These are phyloP conservation scores for Pseudofabraea citricarpa DNA, from an alignment of 2,329 filamentous ascomycete genomes.

Conservation along the genomic window DNA sequence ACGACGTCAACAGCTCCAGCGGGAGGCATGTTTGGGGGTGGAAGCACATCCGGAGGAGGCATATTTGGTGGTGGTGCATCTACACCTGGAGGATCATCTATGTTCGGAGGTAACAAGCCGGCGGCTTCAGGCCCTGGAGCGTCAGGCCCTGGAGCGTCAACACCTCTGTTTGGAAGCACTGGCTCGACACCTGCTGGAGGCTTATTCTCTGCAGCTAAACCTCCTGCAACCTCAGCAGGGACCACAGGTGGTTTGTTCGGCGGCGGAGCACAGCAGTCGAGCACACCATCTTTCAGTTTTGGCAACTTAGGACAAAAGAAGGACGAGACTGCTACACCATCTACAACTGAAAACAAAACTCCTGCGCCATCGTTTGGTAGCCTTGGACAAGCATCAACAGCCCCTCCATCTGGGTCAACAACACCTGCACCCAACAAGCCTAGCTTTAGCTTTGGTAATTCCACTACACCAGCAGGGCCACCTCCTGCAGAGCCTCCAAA, in stretches of 20 bases:
- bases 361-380: conserved; percentile 7
- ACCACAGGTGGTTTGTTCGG: conserved; percentile 19
- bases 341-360: conserved; percentile 3
- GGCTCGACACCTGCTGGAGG: conserved; percentile 4
- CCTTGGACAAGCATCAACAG: conserved; percentile 8
- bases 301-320: conserved; percentile 10
- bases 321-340: conserved; percentile 4
- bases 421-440: conserved; percentile 21
- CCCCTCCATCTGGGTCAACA: conserved; percentile 19
- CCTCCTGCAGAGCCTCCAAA: conserved; percentile 21
- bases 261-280: conserved; percentile 20
- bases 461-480: conserved; percentile 28
- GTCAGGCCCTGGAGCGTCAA: neutral
- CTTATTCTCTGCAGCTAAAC: conserved; percentile 12
- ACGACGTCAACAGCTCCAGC: conserved; percentile 13
- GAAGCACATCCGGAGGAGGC: conserved; percentile 10
- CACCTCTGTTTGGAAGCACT: neutral
- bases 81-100: conserved; percentile 5
- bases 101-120: conserved; percentile 5
- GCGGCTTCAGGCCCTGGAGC: neutral
- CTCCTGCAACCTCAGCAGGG: conserved; percentile 13
- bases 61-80: conserved; percentile 11
- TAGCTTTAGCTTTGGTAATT: conserved; percentile 15
- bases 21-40: conserved; percentile 8
- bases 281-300: conserved; percentile 19